Base-by-base conservation (phyloP, 345 rosid genomes). In the Passiflora organensis region DNA sequence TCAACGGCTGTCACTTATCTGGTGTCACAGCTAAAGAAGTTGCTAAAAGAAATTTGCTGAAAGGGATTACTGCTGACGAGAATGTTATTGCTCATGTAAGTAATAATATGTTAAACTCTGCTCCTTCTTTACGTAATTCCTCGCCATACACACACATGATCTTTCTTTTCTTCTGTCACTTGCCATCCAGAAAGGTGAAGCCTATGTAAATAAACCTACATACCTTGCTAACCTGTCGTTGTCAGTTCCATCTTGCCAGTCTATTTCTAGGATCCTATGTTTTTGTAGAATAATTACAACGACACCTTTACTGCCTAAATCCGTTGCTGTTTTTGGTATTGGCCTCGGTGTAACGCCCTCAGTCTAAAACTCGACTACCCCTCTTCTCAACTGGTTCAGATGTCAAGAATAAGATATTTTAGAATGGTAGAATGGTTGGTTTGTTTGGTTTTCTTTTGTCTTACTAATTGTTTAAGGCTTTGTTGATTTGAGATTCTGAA, bases 61-160 rank as follows among this genome's bases (percentile, higher is more conserved):
- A 89, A 77, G 99, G 96, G 71, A 66, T 91, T 65, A 91, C 99
- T 62, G 95, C 96, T 37, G 94, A 91, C 62, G 99, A 91, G 72
- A 91, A 90, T 76, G 96, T 91, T 23, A 78, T 91, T 47, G 84
- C 86, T 81, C 96, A 86, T 64, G 96, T 91, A 69, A 82, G 85
- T 75, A 44, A 39, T 34, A 34, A 19, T 49, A 15, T 43, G n/a
- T n/a, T n/a, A n/a, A 41, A 51, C 39, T 42, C 24, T 32, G n/a
- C n/a, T n/a, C n/a, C n/a, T n/a, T n/a, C n/a, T n/a, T n/a, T n/a
- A n/a, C n/a, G n/a, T 15, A 5, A 18, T 44, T 50, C 18, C 20
- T 32, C 21, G 32, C 38, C 48, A 18, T 44, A 15, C 9, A 44
- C 19, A 8, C 46, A 42, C 17, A 44, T 24, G 25, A 28, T 28